These are phyloP conservation scores for Lactifluus pinguis DNA, from an alignment of 768 basidiomycete species.

Conservation along the genomic window DNA sequence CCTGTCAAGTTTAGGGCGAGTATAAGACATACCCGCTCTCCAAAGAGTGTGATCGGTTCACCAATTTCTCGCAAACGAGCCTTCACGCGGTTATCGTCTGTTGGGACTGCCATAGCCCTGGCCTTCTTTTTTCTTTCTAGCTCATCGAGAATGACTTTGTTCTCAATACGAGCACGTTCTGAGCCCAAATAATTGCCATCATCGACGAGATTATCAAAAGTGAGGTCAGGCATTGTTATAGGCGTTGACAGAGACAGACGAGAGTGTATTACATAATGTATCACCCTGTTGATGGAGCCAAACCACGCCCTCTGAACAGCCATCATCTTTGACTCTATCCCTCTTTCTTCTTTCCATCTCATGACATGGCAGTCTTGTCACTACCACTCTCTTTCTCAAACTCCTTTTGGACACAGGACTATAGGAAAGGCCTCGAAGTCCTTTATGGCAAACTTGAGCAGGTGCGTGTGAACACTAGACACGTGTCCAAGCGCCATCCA, in stretches of 20 bases:
- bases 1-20: slow-evolving; percentile 1
- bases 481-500: neutral
- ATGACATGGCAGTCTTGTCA: slow-evolving; percentile 77
- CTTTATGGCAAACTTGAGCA: slow-evolving; percentile 71
- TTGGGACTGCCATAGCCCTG: slow-evolving; percentile 88
- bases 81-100: slow-evolving; percentile 91
- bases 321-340: neutral
- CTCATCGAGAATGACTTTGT: slow-evolving; percentile 85
- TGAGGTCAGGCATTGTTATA: slow-evolving; percentile 56
- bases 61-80: slow-evolving; percentile 85
- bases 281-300: no score
- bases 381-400: slow-evolving; percentile 85
- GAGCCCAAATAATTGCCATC: slow-evolving; percentile 69
- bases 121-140: slow-evolving; percentile 98
- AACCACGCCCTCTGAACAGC: neutral
- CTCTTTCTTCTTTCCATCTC: neutral
- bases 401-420: slow-evolving; percentile 94
- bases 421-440: slow-evolving; percentile 72
- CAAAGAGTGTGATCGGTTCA: slow-evolving; percentile 95
- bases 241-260: slow-evolving; percentile 7
- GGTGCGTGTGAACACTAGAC: slow-evolving; percentile 31
- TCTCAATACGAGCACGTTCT: slow-evolving; percentile 68
- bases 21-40: slow-evolving; percentile 75
- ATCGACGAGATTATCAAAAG: slow-evolving; percentile 66
- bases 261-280: slow-evolving; percentile 3